Evolutionary conservation across 1,139 yeast species (phyloP).

Genomic region (Debaryomyces psychrophilus): DNA sequence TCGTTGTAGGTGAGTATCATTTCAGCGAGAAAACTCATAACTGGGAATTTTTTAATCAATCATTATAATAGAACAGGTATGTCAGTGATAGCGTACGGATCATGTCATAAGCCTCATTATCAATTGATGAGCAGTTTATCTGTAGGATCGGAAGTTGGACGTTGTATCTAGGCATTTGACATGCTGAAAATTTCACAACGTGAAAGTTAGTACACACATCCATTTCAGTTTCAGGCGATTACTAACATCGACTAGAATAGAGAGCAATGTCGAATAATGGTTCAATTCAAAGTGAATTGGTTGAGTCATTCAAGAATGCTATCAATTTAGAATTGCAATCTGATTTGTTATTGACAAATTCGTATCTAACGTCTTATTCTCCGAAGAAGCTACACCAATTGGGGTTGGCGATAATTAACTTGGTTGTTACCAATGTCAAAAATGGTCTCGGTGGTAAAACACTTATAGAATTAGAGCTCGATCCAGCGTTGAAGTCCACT

Average conservation of each 20-base stretch:
- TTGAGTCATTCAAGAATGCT: constrained; percentile 52
- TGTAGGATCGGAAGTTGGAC: neutral
- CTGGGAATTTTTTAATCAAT: neutral
- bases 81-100: neutral
- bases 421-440: constrained; percentile 59
- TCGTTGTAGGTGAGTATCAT: neutral
- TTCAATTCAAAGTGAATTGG: constrained; percentile 24
- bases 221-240: neutral
- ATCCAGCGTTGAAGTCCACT: constrained; percentile 50
- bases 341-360: constrained; percentile 57
- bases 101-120: neutral
- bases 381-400: constrained; percentile 66
- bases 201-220: neutral
- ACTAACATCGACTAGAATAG: neutral
- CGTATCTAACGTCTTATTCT: constrained; percentile 53
- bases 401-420: constrained; percentile 77
- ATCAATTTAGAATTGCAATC: constrained; percentile 60
- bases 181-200: neutral
- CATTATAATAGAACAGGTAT: neutral
- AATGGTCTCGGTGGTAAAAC: constrained; percentile 85
- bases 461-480: constrained; percentile 65
- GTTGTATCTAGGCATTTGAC: neutral
- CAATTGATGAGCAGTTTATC: neutral
- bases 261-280: neutral
- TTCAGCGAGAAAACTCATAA: neutral